These are phyloP conservation scores for Papilionanthe hybrid DNA, from an alignment of 116 monocot genomes.

Conservation along the genomic window DNA sequence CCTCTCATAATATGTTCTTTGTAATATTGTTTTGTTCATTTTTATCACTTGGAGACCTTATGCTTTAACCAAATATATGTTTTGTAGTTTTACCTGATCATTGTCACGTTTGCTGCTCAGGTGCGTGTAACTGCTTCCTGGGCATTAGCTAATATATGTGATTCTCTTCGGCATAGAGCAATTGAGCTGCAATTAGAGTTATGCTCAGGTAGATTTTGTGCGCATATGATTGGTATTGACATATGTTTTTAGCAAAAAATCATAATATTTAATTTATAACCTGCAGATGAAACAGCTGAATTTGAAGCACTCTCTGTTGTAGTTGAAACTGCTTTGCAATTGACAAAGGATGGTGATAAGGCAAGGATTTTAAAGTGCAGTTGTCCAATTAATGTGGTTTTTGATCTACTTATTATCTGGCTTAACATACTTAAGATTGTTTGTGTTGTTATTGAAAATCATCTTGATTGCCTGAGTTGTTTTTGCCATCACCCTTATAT, in stretches of 20 bases:
- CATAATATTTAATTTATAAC: slow-evolving; percentile 13
- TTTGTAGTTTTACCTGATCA: not conserved
- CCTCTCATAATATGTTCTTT: not conserved
- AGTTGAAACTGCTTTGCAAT: slow-evolving; percentile 70
- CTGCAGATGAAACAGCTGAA: slow-evolving; percentile 33
- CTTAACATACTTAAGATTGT: not conserved
- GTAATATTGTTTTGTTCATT: not conserved
- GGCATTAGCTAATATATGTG: slow-evolving; percentile 99
- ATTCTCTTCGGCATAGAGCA: slow-evolving; percentile 70
- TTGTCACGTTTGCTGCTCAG: slow-evolving; percentile 27
- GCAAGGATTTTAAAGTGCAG: slow-evolving; percentile 21
- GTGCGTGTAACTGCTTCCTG: slow-evolving; percentile 89
- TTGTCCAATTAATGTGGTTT: not conserved
- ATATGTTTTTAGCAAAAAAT: not conserved
- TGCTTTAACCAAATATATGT: not conserved
- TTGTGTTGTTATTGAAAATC: slow-evolving; percentile 1
- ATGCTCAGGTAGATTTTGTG: slow-evolving; percentile 23
- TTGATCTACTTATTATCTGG: not conserved
- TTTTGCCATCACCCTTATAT: not conserved
- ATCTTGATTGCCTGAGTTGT: not conserved
- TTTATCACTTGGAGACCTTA: not conserved
- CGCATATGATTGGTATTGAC: not conserved
- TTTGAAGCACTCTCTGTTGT: slow-evolving; percentile 29
- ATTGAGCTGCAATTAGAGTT: slow-evolving; percentile 25
- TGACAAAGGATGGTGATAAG: slow-evolving; percentile 93